Conservation (phyloP, 208 protist genomes). For the Porcisia deanei region DNA sequence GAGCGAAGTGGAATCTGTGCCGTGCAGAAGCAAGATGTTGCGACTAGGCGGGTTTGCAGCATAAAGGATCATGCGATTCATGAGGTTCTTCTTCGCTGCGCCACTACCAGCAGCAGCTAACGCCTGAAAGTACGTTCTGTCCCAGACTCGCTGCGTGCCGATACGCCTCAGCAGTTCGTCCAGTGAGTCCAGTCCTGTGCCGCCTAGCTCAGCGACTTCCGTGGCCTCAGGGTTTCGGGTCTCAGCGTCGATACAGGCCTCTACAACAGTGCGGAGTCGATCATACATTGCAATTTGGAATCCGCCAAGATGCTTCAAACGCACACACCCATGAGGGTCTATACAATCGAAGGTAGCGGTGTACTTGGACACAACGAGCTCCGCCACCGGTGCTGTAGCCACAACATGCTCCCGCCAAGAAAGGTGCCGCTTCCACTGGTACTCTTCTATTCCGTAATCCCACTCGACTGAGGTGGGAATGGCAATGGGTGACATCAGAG, state of each 20-base stretch:
- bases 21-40: conserved; percentile 64
- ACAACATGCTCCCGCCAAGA: conserved; percentile 46
- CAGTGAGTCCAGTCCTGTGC: neutral
- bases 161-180: conserved; percentile 7
- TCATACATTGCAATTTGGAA: conserved; percentile 62
- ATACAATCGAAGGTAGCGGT: conserved; percentile 56
- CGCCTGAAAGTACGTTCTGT: conserved; percentile 19
- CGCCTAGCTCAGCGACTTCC: conserved; percentile 2
- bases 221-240: neutral
- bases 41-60: conserved; percentile 75
- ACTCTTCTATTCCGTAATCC: conserved; percentile 48
- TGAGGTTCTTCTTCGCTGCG: conserved; percentile 52
- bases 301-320: conserved; percentile 56
- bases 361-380: conserved; percentile 68
- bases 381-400: conserved; percentile 33
- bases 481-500: neutral
- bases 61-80: conserved; percentile 71
- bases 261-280: conserved; percentile 45
- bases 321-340: conserved; percentile 48
- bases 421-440: conserved; percentile 68
- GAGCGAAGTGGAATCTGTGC: conserved; percentile 34
- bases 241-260: conserved; percentile 28
- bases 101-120: conserved; percentile 20
- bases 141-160: conserved; percentile 15
- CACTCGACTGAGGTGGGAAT: conserved; percentile 20